Conservation (phyloP, 441 rosid species). For the Croton setiger region DNA sequence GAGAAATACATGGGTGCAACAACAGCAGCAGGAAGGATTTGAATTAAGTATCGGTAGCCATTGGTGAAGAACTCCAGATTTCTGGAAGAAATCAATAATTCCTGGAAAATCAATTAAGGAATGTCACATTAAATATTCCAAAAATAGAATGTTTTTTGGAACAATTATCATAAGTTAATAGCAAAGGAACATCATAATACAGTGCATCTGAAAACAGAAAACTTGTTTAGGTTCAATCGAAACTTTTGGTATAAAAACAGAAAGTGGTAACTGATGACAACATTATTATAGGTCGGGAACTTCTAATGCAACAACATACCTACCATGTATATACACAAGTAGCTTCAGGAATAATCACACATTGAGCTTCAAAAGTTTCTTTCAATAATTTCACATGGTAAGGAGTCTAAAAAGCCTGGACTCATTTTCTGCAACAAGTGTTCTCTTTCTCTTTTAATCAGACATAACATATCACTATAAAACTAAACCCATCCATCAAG, state of each 20-base stretch:
- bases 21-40: slow-evolving; percentile 97
- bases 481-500: no score
- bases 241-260: neutral
- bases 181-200: neutral
- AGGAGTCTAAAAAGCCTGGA: no score
- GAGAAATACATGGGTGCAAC: slow-evolving; percentile 99
- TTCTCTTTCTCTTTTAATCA: no score
- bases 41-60: slow-evolving; percentile 94
- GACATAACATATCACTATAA: no score
- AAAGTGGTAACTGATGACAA: neutral
- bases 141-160: slow-evolving; percentile 7
- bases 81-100: slow-evolving; percentile 86
- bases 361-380: no score
- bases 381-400: no score
- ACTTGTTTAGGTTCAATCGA: neutral
- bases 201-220: neutral
- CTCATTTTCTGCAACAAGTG: no score
- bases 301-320: neutral
- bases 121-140: slow-evolving; percentile 10
- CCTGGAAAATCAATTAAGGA: slow-evolving; percentile 40
- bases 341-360: no score
- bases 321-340: neutral
- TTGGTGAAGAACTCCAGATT: slow-evolving; percentile 94
- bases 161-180: neutral
- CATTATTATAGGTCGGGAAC: neutral